Evolutionary conservation across 805 yeast genomes (phyloP).

Genomic region (Pichia cephalocereana): DNA sequence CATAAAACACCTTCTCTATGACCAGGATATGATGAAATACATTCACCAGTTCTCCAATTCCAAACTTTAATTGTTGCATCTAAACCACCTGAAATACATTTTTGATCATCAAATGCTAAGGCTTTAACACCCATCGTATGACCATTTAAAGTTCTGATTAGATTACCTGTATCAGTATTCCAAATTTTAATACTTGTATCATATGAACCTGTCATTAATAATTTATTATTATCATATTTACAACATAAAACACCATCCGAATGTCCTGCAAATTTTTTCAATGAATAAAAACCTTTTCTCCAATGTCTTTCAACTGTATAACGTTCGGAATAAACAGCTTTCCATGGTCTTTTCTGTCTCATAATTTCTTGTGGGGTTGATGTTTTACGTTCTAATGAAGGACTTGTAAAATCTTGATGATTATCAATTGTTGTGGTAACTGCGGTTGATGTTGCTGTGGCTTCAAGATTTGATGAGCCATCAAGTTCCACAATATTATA

Average conservation of each 20-base stretch:
- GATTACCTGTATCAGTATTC: slow-evolving; percentile 75
- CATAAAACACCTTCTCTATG: slow-evolving; percentile 80
- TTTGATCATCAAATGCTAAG: slow-evolving; percentile 77
- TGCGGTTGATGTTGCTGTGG: background rate
- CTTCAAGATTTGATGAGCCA: background rate
- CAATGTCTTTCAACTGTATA: slow-evolving; percentile 89
- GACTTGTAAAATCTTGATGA: background rate
- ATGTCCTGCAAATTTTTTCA: slow-evolving; percentile 68
- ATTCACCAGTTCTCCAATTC: slow-evolving; percentile 92
- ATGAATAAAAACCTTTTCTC: slow-evolving; percentile 70
- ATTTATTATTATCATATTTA: slow-evolving; percentile 67
- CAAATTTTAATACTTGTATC: slow-evolving; percentile 90
- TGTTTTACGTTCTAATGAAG: background rate
- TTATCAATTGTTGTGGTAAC: too few species aligned
- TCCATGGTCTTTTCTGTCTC: slow-evolving; percentile 77
- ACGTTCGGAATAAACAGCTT: slow-evolving; percentile 85
- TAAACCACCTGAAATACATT: slow-evolving; percentile 84
- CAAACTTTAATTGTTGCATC: slow-evolving; percentile 91
- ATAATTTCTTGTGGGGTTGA: slow-evolving; percentile 4
- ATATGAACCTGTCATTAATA: slow-evolving; percentile 84
- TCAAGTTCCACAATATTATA: background rate
- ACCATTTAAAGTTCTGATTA: slow-evolving; percentile 73
- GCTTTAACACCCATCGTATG: slow-evolving; percentile 84
- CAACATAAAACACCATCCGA: slow-evolving; percentile 82
- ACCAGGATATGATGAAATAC: slow-evolving; percentile 88